Evolutionary conservation across 805 yeast species (phyloP).

Genomic region (Jamesozyma jinghongensis): DNA sequence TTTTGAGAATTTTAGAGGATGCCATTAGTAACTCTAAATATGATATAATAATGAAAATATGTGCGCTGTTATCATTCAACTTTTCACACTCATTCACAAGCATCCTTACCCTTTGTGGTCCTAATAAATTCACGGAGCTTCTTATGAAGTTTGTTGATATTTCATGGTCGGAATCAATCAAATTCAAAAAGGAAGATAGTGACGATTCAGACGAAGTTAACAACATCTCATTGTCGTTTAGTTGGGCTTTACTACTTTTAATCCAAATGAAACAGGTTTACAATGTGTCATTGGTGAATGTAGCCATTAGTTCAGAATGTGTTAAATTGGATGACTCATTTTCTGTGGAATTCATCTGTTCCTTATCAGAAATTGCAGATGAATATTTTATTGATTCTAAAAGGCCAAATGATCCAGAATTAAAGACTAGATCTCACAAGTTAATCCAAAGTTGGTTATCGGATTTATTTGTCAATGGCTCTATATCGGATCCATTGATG

Average conservation of each 20-base stretch:
- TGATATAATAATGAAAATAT: slow-evolving; percentile 39
- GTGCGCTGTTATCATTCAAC: slow-evolving; percentile 42
- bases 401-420: slow-evolving; percentile 18
- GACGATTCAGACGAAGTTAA: slow-evolving; percentile 26
- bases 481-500: slow-evolving; percentile 77
- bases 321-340: slow-evolving; percentile 23
- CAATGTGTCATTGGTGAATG: slow-evolving; percentile 27
- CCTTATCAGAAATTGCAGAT: slow-evolving; percentile 19
- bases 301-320: slow-evolving; percentile 15
- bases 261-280: slow-evolving; percentile 34
- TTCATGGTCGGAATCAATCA: slow-evolving; percentile 24
- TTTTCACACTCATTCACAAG: slow-evolving; percentile 33
- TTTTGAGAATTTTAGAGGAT: slow-evolving; percentile 27
- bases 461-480: slow-evolving; percentile 74
- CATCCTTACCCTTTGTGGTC: slow-evolving; percentile 38
- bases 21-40: slow-evolving; percentile 36
- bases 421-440: slow-evolving; percentile 22
- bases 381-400: slow-evolving; percentile 20
- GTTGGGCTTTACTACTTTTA: slow-evolving; percentile 46
- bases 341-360: slow-evolving; percentile 23
- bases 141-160: slow-evolving; percentile 45
- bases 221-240: slow-evolving; percentile 65
- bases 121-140: slow-evolving; percentile 36
- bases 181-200: slow-evolving; percentile 10
- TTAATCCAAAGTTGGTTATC: slow-evolving; percentile 63